Percentiles rank a stretch among this genome's conserved stretches.
Evolutionary conservation across 2,329 filamentous ascomycete genomes (phyloP).

Genomic region (Colletotrichum sp.): DNA sequence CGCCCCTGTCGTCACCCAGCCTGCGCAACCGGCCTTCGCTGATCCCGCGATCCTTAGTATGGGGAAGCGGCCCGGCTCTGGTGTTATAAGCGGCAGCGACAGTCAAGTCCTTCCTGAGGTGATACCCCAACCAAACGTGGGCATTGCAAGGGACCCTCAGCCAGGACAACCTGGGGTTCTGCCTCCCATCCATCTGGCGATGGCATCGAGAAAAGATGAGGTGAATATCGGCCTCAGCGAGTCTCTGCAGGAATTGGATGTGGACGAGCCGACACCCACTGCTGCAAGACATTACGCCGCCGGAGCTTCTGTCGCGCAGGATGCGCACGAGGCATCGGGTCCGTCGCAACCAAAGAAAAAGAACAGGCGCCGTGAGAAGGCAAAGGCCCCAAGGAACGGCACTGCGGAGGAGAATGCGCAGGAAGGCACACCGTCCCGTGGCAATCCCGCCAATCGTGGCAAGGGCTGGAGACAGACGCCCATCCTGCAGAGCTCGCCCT

Average conservation of each 20-base stretch:
- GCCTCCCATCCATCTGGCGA: conserved; percentile 12
- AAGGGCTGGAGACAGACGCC: conserved; percentile 67
- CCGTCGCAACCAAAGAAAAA: conserved; percentile 28
- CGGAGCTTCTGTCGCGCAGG: not conserved
- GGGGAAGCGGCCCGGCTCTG: conserved; percentile 44
- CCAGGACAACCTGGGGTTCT: conserved; percentile 25
- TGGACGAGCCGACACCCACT: conserved; percentile 24
- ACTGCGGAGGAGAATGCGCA: conserved; percentile 16
- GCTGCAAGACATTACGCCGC: conserved; percentile 21
- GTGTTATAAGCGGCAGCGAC: conserved; percentile 25
- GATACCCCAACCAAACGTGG: conserved; percentile 30
- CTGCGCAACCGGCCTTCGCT: conserved; percentile 59
- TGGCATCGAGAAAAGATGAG: not conserved
- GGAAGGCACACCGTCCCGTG: conserved; percentile 17
- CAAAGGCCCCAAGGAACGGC: conserved; percentile 33
- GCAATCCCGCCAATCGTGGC: conserved; percentile 36
- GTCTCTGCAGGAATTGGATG: conserved; percentile 26
- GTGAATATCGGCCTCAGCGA: conserved; percentile 18
- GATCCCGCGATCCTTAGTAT: conserved; percentile 85
- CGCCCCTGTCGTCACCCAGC: conserved; percentile 30
- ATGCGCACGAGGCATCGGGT: conserved; percentile 20
- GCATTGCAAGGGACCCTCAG: conserved; percentile 36
- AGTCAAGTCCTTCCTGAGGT: conserved; percentile 13
- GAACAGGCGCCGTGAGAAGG: conserved; percentile 30
- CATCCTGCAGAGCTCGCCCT: conserved; percentile 63